These are phyloP conservation scores for Zanthoxylum bungeanum DNA, from an alignment of 345 rosid genomes.

Conservation along the genomic window DNA sequence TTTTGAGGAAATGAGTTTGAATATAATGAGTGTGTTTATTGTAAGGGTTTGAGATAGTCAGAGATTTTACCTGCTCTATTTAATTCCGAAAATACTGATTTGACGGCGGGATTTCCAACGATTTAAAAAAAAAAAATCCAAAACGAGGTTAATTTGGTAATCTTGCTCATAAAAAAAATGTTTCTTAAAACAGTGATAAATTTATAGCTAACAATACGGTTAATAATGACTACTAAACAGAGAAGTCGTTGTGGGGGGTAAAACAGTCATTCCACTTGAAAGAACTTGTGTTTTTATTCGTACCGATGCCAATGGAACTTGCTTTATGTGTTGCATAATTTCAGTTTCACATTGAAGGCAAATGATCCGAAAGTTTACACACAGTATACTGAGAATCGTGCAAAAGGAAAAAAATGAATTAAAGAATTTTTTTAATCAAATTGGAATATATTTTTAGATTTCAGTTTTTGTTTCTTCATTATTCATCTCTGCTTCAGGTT, in stretches of 20 bases:
- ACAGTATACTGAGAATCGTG: slow-evolving; percentile 30
- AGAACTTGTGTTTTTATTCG: background rate
- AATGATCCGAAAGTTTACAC: slow-evolving; percentile 46
- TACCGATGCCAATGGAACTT: background rate
- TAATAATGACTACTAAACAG: slow-evolving; percentile 18
- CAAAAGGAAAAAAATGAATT: too few relatives aligned
- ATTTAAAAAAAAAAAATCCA: background rate
- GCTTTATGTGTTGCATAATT: background rate
- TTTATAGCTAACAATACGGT: slow-evolving; percentile 9
- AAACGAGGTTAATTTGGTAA: background rate
- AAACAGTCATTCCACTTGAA: slow-evolving; percentile 10
- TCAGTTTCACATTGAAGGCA: slow-evolving; percentile 27
- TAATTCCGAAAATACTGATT: too few relatives aligned
- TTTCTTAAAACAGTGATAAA: too few relatives aligned
- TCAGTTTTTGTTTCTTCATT: slow-evolving; percentile 32
- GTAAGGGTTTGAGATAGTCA: too few relatives aligned
- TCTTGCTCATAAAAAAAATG: background rate
- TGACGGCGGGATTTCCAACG: too few relatives aligned
- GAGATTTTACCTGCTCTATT: too few relatives aligned
- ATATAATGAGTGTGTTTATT: too few relatives aligned
- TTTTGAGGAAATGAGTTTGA: too few relatives aligned
- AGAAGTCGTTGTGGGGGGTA: slow-evolving; percentile 26
- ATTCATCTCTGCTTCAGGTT: too few relatives aligned
- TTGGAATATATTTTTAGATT: slow-evolving; percentile 48
- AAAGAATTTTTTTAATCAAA: slow-evolving; percentile 28